Base-by-base conservation (phyloP, 75 land plant species). In the Ceratopteris richardii region DNA sequence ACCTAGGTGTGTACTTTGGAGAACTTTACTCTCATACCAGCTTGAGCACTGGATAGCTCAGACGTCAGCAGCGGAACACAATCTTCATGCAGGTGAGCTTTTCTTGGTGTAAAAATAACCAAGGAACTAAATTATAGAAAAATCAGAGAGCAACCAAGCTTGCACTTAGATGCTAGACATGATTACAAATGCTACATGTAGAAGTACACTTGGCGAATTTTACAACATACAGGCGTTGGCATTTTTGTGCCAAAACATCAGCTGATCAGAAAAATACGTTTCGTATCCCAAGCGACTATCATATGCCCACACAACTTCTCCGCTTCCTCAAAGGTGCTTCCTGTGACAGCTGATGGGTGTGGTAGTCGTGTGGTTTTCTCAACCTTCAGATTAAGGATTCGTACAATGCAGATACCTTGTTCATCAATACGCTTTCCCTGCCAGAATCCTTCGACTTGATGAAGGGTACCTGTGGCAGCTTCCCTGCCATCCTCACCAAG, bases 281-380 rank as follows among this genome's bases (percentile, higher is more conserved):
- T 61, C 20, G 64, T 40, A 74, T 84, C 85, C 90, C 95, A 89
- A 12, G 75, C 54, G 3, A 85, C 83, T 62, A 75, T 53, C 73
- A 82, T 71, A n/a, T 51, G 55, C 14, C 89, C 89, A 62, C 64
- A 47, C 59, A 58, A 66, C 9, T 51, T 59, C 56, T 82, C 95
- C 12, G 83, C 76, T 54, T 89, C 90, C 47, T 72, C 66, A 75
- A 89, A 56, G 76, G 74, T 68, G 11, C 51, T 29, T 20, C 86
- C 86, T 44, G 83, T 54, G 36, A 62, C 23, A n/a, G 67, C 69
- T n/a, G 64, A 82, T 36, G 83, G 86, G 69, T 78, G 63, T 19
- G 77, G 85, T 42, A 85, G 54, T 30, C 29, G 61, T 17, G 67
- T 54, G 52, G 57, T 33, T 54, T 59, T 80, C 13, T 75, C 77